A percentile compares a stretch with the other conserved stretches of the same genome.
Evolutionary conservation across 768 basidiomycete genomes (phyloP).

Genomic region (Lactifluus piperatus): DNA sequence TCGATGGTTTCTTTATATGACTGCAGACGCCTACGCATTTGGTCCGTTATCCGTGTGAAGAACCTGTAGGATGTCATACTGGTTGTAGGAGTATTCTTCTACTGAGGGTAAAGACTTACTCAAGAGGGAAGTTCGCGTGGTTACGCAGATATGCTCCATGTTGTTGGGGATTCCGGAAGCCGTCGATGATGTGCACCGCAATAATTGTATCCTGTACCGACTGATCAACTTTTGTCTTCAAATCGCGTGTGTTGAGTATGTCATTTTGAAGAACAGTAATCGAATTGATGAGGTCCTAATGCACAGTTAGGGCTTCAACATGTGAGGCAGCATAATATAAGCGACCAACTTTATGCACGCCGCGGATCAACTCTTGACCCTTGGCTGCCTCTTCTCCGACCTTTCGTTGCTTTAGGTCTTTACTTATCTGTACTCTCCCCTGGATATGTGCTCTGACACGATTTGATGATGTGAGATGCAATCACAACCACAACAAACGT

Average conservation of each 20-base stretch:
- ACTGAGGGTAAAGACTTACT: conserved; percentile 38
- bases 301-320: background rate
- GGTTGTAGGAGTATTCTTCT: background rate
- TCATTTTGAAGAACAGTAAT: conserved; percentile 60
- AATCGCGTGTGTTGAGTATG: conserved; percentile 53
- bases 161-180: conserved; percentile 66
- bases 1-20: conserved; percentile 82
- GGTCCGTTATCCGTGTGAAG: conserved; percentile 60
- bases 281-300: conserved; percentile 56
- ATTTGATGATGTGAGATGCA: conserved; percentile 14
- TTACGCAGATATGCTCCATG: conserved; percentile 64
- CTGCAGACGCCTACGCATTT: conserved; percentile 60
- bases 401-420: conserved; percentile 68
- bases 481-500: conserved; percentile 21
- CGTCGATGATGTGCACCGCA: conserved; percentile 69
- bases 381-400: conserved; percentile 67
- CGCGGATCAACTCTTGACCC: conserved; percentile 59
- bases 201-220: conserved; percentile 74
- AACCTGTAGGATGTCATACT: conserved; percentile 36
- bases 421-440: conserved; percentile 71
- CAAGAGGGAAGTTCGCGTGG: conserved; percentile 73
- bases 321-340: background rate
- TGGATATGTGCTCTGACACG: conserved; percentile 54
- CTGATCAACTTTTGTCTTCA: conserved; percentile 68
- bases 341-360: conserved; percentile 51